Evolutionary conservation across 2,329 filamentous ascomycete species (phyloP), one percentile per base, ranked within the genome.

Genomic region (Botryotinia narcissicola): DNA sequence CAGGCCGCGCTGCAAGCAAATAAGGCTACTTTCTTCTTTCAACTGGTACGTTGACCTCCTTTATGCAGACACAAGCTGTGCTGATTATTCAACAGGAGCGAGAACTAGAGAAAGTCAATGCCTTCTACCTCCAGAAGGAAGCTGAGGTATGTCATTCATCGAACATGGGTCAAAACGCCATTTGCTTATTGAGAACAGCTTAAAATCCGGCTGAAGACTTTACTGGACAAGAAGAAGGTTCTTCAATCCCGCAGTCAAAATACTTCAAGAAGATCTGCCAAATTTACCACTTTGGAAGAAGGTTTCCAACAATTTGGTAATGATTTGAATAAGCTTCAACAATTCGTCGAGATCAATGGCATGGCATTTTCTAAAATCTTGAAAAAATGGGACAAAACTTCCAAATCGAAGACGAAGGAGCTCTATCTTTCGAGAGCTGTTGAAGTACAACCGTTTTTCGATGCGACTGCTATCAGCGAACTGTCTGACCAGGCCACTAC

Each of bases 381-480:
- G 76, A 99, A 99, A 85, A 99, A 99, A 89, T 99, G 96, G 96
- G 96, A 99, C 84, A 99, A 99, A 88, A 98, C 95, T 1, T 98
- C 95, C 78, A 99, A 98, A 87, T 98, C 95, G 70, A 95, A 95
- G 82, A 98, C 96, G 74, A 99, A 99, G 83, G 96, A 98, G 84
- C 88, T 98, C 59, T 99, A 98, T 81, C 90, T 99, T 51, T 97
- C 97, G 16, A 89, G 96, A 74, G 96, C 96, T 14, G 95, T 99
- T 75, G 96, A 99, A 82, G 95, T 98, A 12, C 96, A 98, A 80
- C 96, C 96, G 10, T 98, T 97, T 83, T 99, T 98, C 87, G 98
- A 99, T 83, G 91, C 95, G 63, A 93, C 97, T 77, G 94, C 98
- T 78, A 97, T 99, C 80, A 97, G 95, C 83, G 95, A 97, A 80